Evolutionary conservation across 192 early-diverging fungal species (phyloP), one percentile per base, ranked within the genome.

Genomic region (Coemansia sp.): DNA sequence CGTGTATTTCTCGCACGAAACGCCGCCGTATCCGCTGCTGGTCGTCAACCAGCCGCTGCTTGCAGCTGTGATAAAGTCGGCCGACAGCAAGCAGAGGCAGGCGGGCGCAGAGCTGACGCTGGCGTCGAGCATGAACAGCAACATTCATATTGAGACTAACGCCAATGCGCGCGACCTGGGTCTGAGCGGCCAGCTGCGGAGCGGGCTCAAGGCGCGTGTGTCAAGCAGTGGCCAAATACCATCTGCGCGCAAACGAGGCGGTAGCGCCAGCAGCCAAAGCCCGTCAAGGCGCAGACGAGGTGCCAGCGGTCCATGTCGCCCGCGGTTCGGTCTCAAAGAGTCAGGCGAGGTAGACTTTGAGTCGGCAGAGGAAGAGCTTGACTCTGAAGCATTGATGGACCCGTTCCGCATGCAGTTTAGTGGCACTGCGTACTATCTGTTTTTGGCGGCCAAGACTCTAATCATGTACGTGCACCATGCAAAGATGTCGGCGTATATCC

Each of bases 391-490:
- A 6, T 60, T 28, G 21, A 54, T 52, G 19, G 73, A 74, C 19
- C 79, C 79, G 14, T 82, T 75, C 74, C 72, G 74, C 57, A 68
- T 67, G 66, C 73, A 82, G 70, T 66, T 75, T 17, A 28, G 60
- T 5, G 59, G 60, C 73, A 75, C 73, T 5, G 37, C 73, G 51
- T 82, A 82, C 66, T 82, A 59, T 57, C 40, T 82, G 6, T 82
- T 82, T 59, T 59, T 82, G 54, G 79, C 79, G 1, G 74, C 79
- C 22, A 82, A 82, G 70, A 70, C 79, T 3, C 67, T 82, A 49
- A 82, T 82, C 70, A 82, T 82, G 79, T 76, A 82, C 38, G 57
- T 76, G 60, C 74, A 82, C 74, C 79, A 76, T 42, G 71, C 78
- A 28, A 74, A 81, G 52, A 74, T 74, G 78, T 81, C 78, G 7